These are phyloP conservation scores for Urostyla sp. DNA, from an alignment of 73 alveolate species.

Conservation along the genomic window DNA sequence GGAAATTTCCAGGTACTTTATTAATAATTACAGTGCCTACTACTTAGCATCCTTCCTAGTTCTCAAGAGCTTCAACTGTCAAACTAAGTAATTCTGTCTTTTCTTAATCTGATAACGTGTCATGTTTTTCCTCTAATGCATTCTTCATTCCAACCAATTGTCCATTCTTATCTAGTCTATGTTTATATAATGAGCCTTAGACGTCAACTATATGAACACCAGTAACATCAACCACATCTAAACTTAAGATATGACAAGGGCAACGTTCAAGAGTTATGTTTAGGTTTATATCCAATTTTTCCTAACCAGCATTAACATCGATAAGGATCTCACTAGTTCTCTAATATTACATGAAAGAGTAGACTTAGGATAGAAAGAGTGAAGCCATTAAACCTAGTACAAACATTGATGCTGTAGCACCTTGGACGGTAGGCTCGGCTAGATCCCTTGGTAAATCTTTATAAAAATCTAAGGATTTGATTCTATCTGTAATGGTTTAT, in stretches of 20 bases:
- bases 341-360: not conserved
- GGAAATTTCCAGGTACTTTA: conserved; percentile 91
- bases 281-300: conserved; percentile 67
- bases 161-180: conserved; percentile 75
- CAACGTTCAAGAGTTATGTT: conserved; percentile 79
- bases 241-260: conserved; percentile 78
- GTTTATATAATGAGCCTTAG: conserved; percentile 77
- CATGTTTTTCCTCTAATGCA: conserved; percentile 47
- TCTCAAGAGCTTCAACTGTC: conserved; percentile 74
- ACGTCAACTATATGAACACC: conserved; percentile 87
- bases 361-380: conserved; percentile 8
- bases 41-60: conserved; percentile 90
- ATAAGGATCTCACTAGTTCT: conserved; percentile 30
- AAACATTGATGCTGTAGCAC: conserved; percentile 40
- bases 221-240: conserved; percentile 83
- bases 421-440: conserved; percentile 25
- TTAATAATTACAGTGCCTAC: conserved; percentile 78
- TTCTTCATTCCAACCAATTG: conserved; percentile 15
- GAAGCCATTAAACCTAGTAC: conserved; percentile 29
- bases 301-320: conserved; percentile 33
- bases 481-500: conserved; percentile 1
- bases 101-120: too few relatives aligned
- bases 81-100: conserved; percentile 46
- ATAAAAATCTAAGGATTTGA: conserved; percentile 24
- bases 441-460: conserved; percentile 36